These are phyloP conservation scores for Moricandia arvensis DNA, from an alignment of 345 rosid genomes.

Conservation along the genomic window DNA sequence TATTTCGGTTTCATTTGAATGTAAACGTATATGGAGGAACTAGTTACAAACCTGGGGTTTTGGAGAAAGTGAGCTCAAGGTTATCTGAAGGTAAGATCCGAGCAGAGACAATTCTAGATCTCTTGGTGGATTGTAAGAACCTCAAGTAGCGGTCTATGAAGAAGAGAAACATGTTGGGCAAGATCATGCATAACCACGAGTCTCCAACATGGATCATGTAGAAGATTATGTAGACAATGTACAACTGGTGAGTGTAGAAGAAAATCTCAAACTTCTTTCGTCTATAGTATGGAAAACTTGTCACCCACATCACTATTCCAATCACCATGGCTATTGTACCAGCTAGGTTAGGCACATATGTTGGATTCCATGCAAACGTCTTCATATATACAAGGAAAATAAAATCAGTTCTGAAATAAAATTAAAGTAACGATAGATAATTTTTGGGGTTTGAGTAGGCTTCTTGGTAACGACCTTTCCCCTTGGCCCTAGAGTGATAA, in stretches of 20 bases:
- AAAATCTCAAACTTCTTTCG: constrained; percentile 59
- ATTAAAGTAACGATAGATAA: too few relatives aligned
- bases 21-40: background rate
- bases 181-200: constrained; percentile 46
- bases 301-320: constrained; percentile 61
- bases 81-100: constrained; percentile 48
- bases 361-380: constrained; percentile 59
- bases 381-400: constrained; percentile 3
- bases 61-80: constrained; percentile 60
- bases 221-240: constrained; percentile 52
- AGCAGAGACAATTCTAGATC: constrained; percentile 48
- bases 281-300: constrained; percentile 46
- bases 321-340: constrained; percentile 54
- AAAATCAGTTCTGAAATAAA: background rate
- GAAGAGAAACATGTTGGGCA: constrained; percentile 72
- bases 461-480: too few relatives aligned
- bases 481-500: background rate
- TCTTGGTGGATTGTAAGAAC: constrained; percentile 55
- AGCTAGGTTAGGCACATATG: constrained; percentile 47
- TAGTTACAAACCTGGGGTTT: constrained; percentile 41
- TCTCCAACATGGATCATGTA: constrained; percentile 62
- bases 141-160: constrained; percentile 59
- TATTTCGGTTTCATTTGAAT: background rate
- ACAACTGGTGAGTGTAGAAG: constrained; percentile 55
- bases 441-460: too few relatives aligned